A percentile compares a stretch with the other conserved stretches of the same genome.
Conservation (phyloP, 192 early-diverging fungal species). For the Haplosporangium gracile region DNA sequence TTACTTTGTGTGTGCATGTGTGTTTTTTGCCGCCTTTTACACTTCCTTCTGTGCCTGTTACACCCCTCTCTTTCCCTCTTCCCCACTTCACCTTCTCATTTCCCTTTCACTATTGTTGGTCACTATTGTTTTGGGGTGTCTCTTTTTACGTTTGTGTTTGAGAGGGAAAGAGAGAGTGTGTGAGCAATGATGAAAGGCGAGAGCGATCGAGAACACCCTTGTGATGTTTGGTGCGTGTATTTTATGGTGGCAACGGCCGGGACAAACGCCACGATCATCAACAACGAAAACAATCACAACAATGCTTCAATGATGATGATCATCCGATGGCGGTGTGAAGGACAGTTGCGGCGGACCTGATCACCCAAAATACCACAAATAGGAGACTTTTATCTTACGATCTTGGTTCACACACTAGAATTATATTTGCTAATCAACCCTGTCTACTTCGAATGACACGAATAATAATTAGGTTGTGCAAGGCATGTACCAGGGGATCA, state of each 20-base stretch:
- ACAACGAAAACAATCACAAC: background rate
- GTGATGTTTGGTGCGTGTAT: background rate
- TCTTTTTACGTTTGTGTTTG: background rate
- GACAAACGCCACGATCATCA: background rate
- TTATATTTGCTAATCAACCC: constrained; percentile 4
- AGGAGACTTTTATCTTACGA: background rate
- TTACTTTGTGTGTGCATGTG: background rate
- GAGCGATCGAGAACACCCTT: background rate
- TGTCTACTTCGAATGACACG: background rate
- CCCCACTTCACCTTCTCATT: background rate
- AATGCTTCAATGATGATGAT: background rate
- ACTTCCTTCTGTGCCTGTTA: background rate
- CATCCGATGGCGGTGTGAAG: background rate
- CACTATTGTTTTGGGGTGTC: background rate
- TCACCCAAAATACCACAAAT: background rate
- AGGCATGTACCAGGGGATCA: constrained; percentile 98
- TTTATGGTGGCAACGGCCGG: background rate
- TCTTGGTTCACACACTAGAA: background rate
- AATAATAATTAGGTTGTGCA: constrained; percentile 74
- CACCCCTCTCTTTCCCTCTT: background rate
- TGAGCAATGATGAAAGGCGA: background rate
- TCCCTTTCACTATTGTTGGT: background rate
- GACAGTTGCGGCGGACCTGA: background rate
- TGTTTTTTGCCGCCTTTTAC: background rate
- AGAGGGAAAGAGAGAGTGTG: background rate